Evolutionary conservation across 1,284 basidiomycete genomes (phyloP).

Genomic region (Apiotrichum gamsii): DNA sequence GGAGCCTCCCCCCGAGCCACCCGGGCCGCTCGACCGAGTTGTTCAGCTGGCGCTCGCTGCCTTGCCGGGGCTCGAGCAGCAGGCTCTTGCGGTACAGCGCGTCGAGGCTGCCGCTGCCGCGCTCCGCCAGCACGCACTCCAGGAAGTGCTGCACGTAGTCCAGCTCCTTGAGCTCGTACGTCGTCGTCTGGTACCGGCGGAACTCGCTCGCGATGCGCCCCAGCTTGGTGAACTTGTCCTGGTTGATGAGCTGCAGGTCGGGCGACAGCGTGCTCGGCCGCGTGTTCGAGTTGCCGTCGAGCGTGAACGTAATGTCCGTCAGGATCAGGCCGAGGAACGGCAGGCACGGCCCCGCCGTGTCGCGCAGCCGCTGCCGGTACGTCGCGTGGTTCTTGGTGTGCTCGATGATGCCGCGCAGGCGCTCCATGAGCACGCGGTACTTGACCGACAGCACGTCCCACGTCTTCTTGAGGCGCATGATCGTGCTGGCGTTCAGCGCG

Average conservation of each 20-base stretch:
- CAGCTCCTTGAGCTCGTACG: constrained; percentile 45
- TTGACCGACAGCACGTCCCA: constrained; percentile 87
- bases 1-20: constrained; percentile 26
- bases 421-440: constrained; percentile 70
- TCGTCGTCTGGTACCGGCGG: constrained; percentile 73
- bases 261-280: constrained; percentile 71
- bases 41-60: constrained; percentile 30
- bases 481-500: constrained; percentile 88
- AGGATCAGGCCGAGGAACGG: constrained; percentile 71
- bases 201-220: constrained; percentile 85
- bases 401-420: constrained; percentile 77
- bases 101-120: constrained; percentile 43
- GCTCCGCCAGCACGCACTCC: constrained; percentile 38
- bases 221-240: constrained; percentile 89
- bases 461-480: constrained; percentile 84
- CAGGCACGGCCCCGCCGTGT: constrained; percentile 69
- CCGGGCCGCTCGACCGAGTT: constrained; percentile 37
- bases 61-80: constrained; percentile 45
- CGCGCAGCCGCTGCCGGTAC: constrained; percentile 76
- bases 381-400: constrained; percentile 61
- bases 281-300: constrained; percentile 84
- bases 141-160: constrained; percentile 43
- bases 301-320: constrained; percentile 70
- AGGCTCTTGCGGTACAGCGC: constrained; percentile 46
- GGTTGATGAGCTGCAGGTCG: constrained; percentile 81